Base-by-base conservation (phyloP, 176 grass and related monocot species). In the Paspalum vaginatum region DNA sequence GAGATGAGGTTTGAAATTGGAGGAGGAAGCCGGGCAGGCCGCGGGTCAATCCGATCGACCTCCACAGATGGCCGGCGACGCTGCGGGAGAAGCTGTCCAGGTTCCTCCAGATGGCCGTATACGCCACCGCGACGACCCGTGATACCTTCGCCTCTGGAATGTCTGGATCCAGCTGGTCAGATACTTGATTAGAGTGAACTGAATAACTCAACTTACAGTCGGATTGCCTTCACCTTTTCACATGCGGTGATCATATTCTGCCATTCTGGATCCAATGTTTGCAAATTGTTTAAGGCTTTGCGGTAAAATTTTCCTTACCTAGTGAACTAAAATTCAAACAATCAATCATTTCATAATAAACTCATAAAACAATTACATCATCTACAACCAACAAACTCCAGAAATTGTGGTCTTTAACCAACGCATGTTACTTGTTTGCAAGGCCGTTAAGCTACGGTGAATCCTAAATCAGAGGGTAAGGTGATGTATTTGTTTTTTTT, bases 51-150 rank as follows among this genome's bases (percentile, higher is more conserved):
- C 53, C 20, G 20, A 63, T 63, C 61, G 11, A 4, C 32, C 9
- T 32, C 61, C 13, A 14, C 57, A 4, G 57, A 60, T 60, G 57
- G 21, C 56, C 63, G 38, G 14, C 15, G 46, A 12, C 46, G 46
- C 32, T 39, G 32, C 73, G 84, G 60, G 86, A 91, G 81, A 98
- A 98, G 74, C 86, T 98, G 49, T 92, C 92, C 6, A 87, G 92
- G 80, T 98, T 95, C 78, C 95, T 98, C 60, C 92, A 98, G 75
- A 98, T 94, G 83, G 94, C 92, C 71, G 90, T 85, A 46, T 25
- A 14, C 72, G 83, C 17, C 93, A 89, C 70, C 74, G 81, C 47
- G 91, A 98, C 20, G 95, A 94, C 54, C 45, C 90, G 0, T 84
- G 90, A 15, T 98, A 93, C 78, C 43, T 98, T 54, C 88, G 92